phyloP scores from a whole-genome alignment of 2,329 filamentous ascomycete species.

The Grosmannia huntii region DNA sequence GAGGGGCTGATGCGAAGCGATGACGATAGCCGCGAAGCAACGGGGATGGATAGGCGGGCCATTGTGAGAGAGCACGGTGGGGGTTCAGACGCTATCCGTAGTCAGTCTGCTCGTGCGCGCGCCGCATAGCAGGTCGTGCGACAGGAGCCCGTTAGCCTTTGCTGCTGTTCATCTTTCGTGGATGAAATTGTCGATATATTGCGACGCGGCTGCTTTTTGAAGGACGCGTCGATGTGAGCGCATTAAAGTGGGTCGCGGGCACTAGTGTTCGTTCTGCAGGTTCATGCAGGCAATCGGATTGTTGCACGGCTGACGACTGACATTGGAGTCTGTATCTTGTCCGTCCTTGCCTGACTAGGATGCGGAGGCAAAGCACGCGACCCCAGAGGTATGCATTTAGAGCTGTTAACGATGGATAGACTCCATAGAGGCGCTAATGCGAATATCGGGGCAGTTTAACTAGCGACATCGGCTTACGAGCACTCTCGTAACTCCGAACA shows the following conservation, averaged over 20 bases:
- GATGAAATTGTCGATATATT: not conserved
- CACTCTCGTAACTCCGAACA: not conserved
- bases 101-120: too few relatives aligned
- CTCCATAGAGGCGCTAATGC: not conserved
- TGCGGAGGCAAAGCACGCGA: too few relatives aligned
- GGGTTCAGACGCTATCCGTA: too few relatives aligned
- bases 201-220: not conserved
- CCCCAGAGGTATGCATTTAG: too few relatives aligned
- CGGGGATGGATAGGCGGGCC: constrained; percentile 53
- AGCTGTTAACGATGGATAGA: too few relatives aligned
- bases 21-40: constrained; percentile 58
- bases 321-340: too few relatives aligned
- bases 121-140: too few relatives aligned
- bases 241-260: not conserved
- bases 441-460: not conserved
- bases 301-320: not conserved
- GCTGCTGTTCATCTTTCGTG: too few relatives aligned
- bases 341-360: too few relatives aligned
- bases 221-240: not conserved
- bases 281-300: not conserved
- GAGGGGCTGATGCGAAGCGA: constrained; percentile 53
- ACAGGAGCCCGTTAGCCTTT: too few relatives aligned
- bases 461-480: not conserved
- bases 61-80: constrained; percentile 18
- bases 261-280: not conserved